Conservation (phyloP, 306 rosid species). For the Castanopsis chinensis region DNA sequence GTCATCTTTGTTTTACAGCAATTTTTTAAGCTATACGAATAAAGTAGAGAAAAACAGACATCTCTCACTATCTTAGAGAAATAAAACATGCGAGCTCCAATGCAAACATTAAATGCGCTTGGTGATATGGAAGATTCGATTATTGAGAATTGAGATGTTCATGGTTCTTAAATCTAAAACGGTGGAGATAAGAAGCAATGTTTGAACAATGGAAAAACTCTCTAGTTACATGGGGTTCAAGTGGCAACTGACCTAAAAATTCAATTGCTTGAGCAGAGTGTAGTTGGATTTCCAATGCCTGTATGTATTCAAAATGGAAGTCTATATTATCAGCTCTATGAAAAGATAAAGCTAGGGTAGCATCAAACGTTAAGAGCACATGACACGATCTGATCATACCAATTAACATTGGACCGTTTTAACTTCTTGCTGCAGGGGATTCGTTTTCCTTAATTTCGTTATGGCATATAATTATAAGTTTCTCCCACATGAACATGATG, state of each 20-base stretch:
- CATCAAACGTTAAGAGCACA: not conserved
- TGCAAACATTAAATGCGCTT: conserved; percentile 47
- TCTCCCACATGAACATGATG: too few relatives aligned
- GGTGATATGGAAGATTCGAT: conserved; percentile 61
- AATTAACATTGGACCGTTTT: not conserved
- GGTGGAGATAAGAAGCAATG: conserved; percentile 28
- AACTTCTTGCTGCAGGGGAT: not conserved
- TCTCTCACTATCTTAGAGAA: conserved; percentile 45
- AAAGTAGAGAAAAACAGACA: conserved; percentile 56
- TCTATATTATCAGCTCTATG: conserved; percentile 26
- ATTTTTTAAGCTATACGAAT: conserved; percentile 15
- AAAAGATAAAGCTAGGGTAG: conserved; percentile 17
- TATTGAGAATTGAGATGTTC: conserved; percentile 61
- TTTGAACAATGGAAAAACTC: conserved; percentile 35
- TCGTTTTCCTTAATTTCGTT: too few relatives aligned
- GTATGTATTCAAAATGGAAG: conserved; percentile 7
- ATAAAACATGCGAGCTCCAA: conserved; percentile 51
- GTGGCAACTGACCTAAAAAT: conserved; percentile 29
- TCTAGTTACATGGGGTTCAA: conserved; percentile 14
- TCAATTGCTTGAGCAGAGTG: conserved; percentile 37
- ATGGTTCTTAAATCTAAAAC: conserved; percentile 37
- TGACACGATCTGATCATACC: not conserved
- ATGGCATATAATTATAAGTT: too few relatives aligned
- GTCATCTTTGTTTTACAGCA: conserved; percentile 19
- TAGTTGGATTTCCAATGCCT: conserved; percentile 41